Base-by-base conservation (phyloP, 495 filamentous ascomycete species). In the Penicillium coffeae region DNA sequence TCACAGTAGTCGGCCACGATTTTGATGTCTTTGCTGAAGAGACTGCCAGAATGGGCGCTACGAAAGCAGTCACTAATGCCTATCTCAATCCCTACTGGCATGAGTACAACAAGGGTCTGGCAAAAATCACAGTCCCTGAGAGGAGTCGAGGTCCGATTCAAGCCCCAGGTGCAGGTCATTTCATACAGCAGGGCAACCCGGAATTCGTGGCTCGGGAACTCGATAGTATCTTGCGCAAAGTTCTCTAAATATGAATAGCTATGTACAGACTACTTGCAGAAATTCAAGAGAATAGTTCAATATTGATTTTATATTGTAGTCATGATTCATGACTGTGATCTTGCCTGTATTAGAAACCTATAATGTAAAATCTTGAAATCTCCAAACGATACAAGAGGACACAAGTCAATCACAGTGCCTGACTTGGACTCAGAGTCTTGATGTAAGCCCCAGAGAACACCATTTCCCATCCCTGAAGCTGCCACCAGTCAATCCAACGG, bases 1-100 rank as follows among this genome's bases (percentile, higher is more conserved):
- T 84, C 38, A 78, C 68, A 3, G 78, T 85, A 2, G 74, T 84
- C 2, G 82, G 80, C 0, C 82, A 86, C 62, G 83, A 84, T 48
- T 76, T 74, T 58, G 73, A 78, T 8, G 59, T 61, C 7, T 85
- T 87, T 58, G 79, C 75, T 0, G 60, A 75, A 22, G 73, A 82
- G 54, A 72, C 48, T 9, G 19, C 25, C 9, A 51, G 54, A 3
- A 64, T 70, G 64, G 61, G 68, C 13, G 10, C n/a, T 18, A 1
- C 38, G 71, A 2, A 65, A 68, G 38, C 50, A 1, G 47, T 81
- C 42, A 74, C 74, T 12, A 74, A 78, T 57, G 56, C 55, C 22
- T 82, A 75, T 54, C 50, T 77, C 45, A 80, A 84, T 48, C 75
- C 77, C 0, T 68, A 64, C 4, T 86, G 83, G 82, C 60, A 64